phyloP scores from a whole-genome alignment of 108 stramenopile genomes.

The Nitzschia sp. region DNA sequence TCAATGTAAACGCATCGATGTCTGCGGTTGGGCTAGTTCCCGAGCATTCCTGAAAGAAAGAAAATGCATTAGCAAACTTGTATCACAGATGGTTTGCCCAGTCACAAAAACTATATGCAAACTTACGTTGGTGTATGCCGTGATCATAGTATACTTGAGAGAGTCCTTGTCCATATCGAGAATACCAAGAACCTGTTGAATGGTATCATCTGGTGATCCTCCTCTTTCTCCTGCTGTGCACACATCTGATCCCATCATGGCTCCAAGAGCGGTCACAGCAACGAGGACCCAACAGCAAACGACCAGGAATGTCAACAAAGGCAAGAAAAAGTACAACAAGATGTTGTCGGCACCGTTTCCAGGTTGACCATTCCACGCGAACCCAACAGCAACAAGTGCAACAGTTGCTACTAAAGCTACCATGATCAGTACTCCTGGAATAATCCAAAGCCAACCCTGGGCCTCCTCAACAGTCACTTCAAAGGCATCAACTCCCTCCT shows the following conservation, averaged over 20 bases:
- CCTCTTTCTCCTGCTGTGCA: slow-evolving; percentile 16
- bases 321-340: slow-evolving; percentile 46
- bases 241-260: slow-evolving; percentile 37
- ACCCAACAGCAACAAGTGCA: slow-evolving; percentile 29
- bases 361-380: slow-evolving; percentile 41
- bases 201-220: slow-evolving; percentile 32
- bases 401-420: slow-evolving; percentile 20
- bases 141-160: slow-evolving; percentile 13
- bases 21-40: slow-evolving; percentile 31
- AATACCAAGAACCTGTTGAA: slow-evolving; percentile 21
- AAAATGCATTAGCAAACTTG: neutral
- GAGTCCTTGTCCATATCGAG: neutral
- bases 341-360: slow-evolving; percentile 21
- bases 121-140: slow-evolving; percentile 33
- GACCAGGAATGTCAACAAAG: slow-evolving; percentile 28
- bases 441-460: slow-evolving; percentile 34
- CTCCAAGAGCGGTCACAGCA: slow-evolving; percentile 22
- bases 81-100: neutral
- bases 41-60: slow-evolving; percentile 24
- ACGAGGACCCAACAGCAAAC: slow-evolving; percentile 31
- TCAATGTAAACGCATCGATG: slow-evolving; percentile 10
- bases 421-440: slow-evolving; percentile 36
- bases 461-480: slow-evolving; percentile 20
- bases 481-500: slow-evolving; percentile 18
- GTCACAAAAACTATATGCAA: neutral